phyloP scores from a whole-genome alignment of 495 filamentous ascomycete species.

The Amniculicola lignicola region DNA sequence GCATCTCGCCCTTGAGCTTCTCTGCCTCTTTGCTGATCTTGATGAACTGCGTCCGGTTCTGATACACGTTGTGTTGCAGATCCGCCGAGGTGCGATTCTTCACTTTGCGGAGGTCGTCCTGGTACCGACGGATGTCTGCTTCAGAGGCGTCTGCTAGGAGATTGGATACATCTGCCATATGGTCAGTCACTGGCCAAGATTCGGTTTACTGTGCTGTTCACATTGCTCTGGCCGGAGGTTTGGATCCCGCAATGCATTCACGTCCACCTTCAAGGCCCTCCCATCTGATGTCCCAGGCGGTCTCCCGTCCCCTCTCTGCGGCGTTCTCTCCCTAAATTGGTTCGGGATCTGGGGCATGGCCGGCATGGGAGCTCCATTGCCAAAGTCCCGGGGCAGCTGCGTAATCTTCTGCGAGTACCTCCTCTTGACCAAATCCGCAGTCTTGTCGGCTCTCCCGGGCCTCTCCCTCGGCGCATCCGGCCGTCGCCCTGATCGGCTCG shows the following conservation, averaged over 20 bases:
- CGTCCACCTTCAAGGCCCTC: slow-evolving; percentile 56
- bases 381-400: slow-evolving; percentile 64
- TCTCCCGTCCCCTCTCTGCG: slow-evolving; percentile 40
- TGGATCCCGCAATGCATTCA: slow-evolving; percentile 74
- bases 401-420: slow-evolving; percentile 91
- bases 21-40: slow-evolving; percentile 99
- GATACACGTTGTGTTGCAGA: slow-evolving; percentile 93
- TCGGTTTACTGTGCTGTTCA: slow-evolving; percentile 21
- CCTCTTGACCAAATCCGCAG: slow-evolving; percentile 89
- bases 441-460: slow-evolving; percentile 47
- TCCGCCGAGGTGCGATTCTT: slow-evolving; percentile 81
- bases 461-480: slow-evolving; percentile 34
- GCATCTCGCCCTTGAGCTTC: slow-evolving; percentile 95
- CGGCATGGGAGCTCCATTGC: slow-evolving; percentile 63
- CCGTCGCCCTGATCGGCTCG: slow-evolving; percentile 10
- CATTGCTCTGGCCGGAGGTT: slow-evolving; percentile 64
- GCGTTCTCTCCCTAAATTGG: slow-evolving; percentile 42
- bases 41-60: slow-evolving; percentile 98
- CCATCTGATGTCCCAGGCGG: slow-evolving; percentile 44
- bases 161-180: slow-evolving; percentile 68
- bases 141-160: slow-evolving; percentile 90
- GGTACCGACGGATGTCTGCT: slow-evolving; percentile 83
- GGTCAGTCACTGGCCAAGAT: neutral
- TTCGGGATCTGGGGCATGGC: slow-evolving; percentile 54
- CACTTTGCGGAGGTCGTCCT: slow-evolving; percentile 68